A percentile compares a stretch with the other conserved stretches of the same genome.
phyloP scores from a whole-genome alignment of 2,329 filamentous ascomycete species.

The Talaromyces atroroseus region DNA sequence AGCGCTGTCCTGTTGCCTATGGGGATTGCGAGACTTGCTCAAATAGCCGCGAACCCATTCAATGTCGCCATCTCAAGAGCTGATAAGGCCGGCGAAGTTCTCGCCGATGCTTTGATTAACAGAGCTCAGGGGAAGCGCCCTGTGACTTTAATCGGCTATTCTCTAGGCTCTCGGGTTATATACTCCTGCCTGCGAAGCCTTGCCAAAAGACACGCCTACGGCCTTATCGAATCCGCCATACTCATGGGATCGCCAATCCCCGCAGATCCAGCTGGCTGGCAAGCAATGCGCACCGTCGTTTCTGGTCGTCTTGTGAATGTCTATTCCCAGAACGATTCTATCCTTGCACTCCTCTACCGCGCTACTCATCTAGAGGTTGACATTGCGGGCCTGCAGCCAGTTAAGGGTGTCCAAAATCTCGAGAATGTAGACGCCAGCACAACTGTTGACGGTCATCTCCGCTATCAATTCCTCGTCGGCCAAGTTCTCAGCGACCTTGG shows the following conservation, averaged over 20 bases:
- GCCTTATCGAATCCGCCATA: conserved; percentile 75
- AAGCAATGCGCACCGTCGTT: conserved; percentile 69
- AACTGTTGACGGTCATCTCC: conserved; percentile 62
- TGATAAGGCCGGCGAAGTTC: conserved; percentile 71
- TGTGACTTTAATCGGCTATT: conserved; percentile 76
- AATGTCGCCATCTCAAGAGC: conserved; percentile 68
- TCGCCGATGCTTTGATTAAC: conserved; percentile 78
- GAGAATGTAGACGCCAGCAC: conserved; percentile 65
- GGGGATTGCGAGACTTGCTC: conserved; percentile 59
- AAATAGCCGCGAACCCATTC: conserved; percentile 75
- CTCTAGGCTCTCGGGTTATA: conserved; percentile 73
- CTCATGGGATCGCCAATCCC: conserved; percentile 77
- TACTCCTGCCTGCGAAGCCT: conserved; percentile 74
- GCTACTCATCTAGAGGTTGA: conserved; percentile 77
- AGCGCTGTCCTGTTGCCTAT: conserved; percentile 64
- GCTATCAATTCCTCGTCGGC: conserved; percentile 64
- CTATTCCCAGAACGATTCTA: conserved; percentile 79
- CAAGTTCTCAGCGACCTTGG: conserved; percentile 61
- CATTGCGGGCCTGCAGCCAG: conserved; percentile 73
- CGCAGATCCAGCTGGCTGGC: conserved; percentile 67
- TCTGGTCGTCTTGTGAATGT: conserved; percentile 80
- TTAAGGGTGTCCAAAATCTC: conserved; percentile 47
- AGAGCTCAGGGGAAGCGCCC: conserved; percentile 75
- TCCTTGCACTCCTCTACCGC: conserved; percentile 82
- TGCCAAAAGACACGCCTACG: conserved; percentile 73